These are phyloP conservation scores for Tylopilus sp. DNA, from an alignment of 1,284 basidiomycete species.

Conservation along the genomic window DNA sequence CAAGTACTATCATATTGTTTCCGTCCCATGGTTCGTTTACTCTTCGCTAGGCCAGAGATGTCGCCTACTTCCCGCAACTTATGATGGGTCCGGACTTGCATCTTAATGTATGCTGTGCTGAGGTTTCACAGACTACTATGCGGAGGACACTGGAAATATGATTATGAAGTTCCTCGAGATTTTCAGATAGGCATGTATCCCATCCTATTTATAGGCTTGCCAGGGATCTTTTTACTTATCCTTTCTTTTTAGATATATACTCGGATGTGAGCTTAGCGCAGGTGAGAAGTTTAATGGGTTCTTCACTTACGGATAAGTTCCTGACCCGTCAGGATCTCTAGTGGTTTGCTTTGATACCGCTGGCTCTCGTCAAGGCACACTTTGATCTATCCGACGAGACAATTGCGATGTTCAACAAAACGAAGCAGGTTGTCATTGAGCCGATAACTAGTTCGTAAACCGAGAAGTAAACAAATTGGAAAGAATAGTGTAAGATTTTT, in stretches of 20 bases:
- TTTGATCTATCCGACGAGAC: conserved; percentile 55
- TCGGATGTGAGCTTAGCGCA: conserved; percentile 73
- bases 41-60: conserved; percentile 59
- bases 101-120: neutral
- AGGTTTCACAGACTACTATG: conserved; percentile 61
- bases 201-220: neutral
- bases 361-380: conserved; percentile 61
- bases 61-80: conserved; percentile 63
- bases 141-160: conserved; percentile 72
- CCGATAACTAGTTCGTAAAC: conserved; percentile 15
- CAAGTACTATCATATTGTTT: conserved; percentile 26
- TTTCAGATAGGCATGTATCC: conserved; percentile 59
- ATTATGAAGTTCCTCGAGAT: conserved; percentile 69
- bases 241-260: conserved; percentile 42
- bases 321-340: conserved; percentile 31
- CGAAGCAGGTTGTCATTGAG: conserved; percentile 45
- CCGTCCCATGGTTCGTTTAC: neutral
- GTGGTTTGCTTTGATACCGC: conserved; percentile 65
- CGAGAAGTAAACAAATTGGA: neutral
- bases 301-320: neutral
- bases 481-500: neutral
- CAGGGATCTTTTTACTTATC: neutral
- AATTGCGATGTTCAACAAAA: conserved; percentile 48
- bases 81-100: conserved; percentile 42
- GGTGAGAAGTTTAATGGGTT: conserved; percentile 57